A percentile compares a stretch with the other conserved stretches of the same genome.
Evolutionary conservation across 305 asterid species (phyloP).

Genomic region (Solanum hybrid): DNA sequence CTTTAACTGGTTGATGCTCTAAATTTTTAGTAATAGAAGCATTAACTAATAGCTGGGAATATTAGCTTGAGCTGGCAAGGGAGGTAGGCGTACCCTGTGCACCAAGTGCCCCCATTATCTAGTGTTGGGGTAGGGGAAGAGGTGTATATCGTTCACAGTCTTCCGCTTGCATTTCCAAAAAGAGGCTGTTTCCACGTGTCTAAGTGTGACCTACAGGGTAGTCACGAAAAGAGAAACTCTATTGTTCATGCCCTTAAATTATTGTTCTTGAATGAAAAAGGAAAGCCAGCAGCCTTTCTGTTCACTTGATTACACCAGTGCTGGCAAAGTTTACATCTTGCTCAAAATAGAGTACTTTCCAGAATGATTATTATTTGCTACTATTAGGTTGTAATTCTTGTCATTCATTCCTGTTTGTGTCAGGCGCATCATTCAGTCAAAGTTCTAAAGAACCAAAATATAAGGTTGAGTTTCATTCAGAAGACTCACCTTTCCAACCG

Average conservation of each 20-base stretch:
- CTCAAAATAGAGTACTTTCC: background rate
- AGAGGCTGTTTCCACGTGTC: background rate
- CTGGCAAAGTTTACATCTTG: background rate
- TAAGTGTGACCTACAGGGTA: background rate
- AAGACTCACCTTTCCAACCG: slow-evolving; percentile 69
- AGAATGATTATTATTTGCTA: background rate
- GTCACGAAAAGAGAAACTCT: background rate
- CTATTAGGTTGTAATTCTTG: slow-evolving; percentile 7
- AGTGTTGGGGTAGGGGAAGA: background rate
- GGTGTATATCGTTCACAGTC: background rate
- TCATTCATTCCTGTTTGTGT: slow-evolving; percentile 6
- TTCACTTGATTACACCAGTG: background rate
- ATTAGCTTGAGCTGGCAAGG: background rate
- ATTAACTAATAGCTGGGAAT: background rate
- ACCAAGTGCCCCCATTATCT: background rate
- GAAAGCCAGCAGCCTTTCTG: background rate
- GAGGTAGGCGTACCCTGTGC: background rate
- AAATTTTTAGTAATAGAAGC: background rate
- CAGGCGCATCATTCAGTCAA: slow-evolving; percentile 69
- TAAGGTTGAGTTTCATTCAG: slow-evolving; percentile 72
- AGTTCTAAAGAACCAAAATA: slow-evolving; percentile 89
- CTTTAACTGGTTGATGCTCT: background rate
- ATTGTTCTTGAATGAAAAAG: background rate
- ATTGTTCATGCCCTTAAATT: background rate
- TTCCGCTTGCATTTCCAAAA: background rate